phyloP scores from a whole-genome alignment of 2,329 filamentous ascomycete genomes.

The Apiospora koreana region DNA sequence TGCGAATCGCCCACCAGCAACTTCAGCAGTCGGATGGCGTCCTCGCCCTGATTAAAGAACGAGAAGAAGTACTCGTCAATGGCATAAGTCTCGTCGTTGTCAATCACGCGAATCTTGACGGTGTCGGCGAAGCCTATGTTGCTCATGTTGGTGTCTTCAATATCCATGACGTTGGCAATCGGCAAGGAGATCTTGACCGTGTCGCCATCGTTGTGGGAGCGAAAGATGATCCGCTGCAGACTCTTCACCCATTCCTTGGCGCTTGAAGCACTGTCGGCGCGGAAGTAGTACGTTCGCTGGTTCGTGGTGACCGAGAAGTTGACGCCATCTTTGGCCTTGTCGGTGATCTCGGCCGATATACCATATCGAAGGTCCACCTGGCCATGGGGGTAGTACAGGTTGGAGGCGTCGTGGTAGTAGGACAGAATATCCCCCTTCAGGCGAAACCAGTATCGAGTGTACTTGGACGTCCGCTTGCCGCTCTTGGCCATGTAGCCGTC shows the following conservation, averaged over 20 bases:
- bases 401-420: slow-evolving; percentile 81
- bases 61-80: slow-evolving; percentile 99
- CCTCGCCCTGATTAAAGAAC: slow-evolving; percentile 84
- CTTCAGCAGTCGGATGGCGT: slow-evolving; percentile 78
- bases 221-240: slow-evolving; percentile 91
- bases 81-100: slow-evolving; percentile 91
- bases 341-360: slow-evolving; percentile 78
- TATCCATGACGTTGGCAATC: slow-evolving; percentile 84
- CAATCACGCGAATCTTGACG: slow-evolving; percentile 88
- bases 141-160: slow-evolving; percentile 74
- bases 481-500: slow-evolving; percentile 88
- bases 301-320: slow-evolving; percentile 82
- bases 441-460: slow-evolving; percentile 89
- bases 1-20: slow-evolving; percentile 69
- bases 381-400: slow-evolving; percentile 88
- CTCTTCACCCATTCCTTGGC: slow-evolving; percentile 97
- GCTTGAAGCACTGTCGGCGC: slow-evolving; percentile 81
- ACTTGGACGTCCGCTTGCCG: slow-evolving; percentile 84
- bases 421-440: slow-evolving; percentile 89
- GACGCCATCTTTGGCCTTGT: slow-evolving; percentile 75
- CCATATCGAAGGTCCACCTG: slow-evolving; percentile 92
- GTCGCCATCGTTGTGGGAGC: slow-evolving; percentile 93
- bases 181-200: slow-evolving; percentile 95
- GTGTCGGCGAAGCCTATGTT: slow-evolving; percentile 93
- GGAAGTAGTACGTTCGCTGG: slow-evolving; percentile 82